Evolutionary conservation across 2,329 filamentous ascomycete genomes (phyloP).

Genomic region (Rugonectria rugulosa): DNA sequence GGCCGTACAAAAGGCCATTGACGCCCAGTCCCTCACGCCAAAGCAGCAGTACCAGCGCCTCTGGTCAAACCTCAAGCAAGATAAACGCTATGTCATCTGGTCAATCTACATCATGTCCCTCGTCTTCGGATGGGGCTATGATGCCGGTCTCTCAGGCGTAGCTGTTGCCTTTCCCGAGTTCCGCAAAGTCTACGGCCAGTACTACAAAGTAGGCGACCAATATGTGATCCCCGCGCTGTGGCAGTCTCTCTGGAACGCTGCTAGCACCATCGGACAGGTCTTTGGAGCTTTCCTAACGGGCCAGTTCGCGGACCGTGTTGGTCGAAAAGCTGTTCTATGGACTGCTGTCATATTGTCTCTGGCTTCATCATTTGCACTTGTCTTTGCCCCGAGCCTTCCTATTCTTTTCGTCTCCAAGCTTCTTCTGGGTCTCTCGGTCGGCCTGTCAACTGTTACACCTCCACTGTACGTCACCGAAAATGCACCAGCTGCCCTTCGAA

Average conservation of each 20-base stretch:
- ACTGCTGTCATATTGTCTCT: conserved; percentile 33
- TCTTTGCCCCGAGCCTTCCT: conserved; percentile 38
- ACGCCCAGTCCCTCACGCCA: conserved; percentile 28
- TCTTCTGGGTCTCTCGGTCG: conserved; percentile 36
- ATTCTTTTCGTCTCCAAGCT: conserved; percentile 41
- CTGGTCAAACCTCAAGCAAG: conserved; percentile 40
- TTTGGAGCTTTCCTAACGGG: conserved; percentile 39
- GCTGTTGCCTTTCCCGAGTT: conserved; percentile 47
- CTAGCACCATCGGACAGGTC: conserved; percentile 44
- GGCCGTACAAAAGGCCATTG: background rate
- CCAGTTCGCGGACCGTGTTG: conserved; percentile 36
- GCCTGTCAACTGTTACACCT: conserved; percentile 38
- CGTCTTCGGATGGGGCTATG: conserved; percentile 47
- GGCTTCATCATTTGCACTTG: conserved; percentile 37
- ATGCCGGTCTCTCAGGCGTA: conserved; percentile 45
- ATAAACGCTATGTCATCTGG: conserved; percentile 39
- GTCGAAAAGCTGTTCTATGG: conserved; percentile 35
- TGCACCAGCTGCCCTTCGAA: conserved; percentile 38
- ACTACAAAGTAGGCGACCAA: conserved; percentile 40
- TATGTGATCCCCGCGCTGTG: conserved; percentile 46
- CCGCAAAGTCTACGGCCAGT: conserved; percentile 43
- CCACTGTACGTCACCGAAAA: conserved; percentile 41
- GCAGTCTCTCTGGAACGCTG: conserved; percentile 49
- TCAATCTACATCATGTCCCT: conserved; percentile 42
- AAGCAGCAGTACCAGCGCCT: conserved; percentile 39